phyloP scores from a whole-genome alignment of 169 alveolate species.

The Eimeria praecox region DNA sequence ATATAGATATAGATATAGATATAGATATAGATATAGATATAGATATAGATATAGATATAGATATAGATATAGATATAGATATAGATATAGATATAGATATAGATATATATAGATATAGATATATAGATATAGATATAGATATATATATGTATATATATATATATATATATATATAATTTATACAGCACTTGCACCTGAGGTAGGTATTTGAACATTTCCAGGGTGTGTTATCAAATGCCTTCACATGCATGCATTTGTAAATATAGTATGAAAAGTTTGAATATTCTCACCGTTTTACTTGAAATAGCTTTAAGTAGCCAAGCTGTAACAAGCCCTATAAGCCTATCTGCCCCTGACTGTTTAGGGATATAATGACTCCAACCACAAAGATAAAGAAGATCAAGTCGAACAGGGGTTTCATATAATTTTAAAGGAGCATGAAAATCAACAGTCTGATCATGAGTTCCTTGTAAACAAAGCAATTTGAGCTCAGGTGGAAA shows the following conservation, averaged over 20 bases:
- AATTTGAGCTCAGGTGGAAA: slow-evolving; percentile 58
- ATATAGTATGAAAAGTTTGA: background rate
- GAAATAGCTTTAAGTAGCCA: slow-evolving; percentile 53
- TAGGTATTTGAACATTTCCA: background rate
- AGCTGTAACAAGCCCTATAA: slow-evolving; percentile 66
- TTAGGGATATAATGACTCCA: slow-evolving; percentile 77
- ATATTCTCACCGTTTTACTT: background rate
- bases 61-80: background rate
- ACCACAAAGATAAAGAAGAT: slow-evolving; percentile 63
- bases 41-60: background rate
- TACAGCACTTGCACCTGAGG: background rate
- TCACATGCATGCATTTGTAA: background rate
- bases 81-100: no score
- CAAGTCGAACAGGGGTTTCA: slow-evolving; percentile 62
- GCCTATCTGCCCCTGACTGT: slow-evolving; percentile 52
- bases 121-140: background rate
- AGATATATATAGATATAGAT: no score
- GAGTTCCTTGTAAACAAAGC: slow-evolving; percentile 73
- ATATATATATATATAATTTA: background rate
- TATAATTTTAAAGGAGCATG: slow-evolving; percentile 40
- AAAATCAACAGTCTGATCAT: slow-evolving; percentile 70
- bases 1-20: background rate
- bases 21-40: no score
- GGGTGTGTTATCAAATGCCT: background rate
- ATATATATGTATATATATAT: background rate